Evolutionary conservation across 805 yeast species (phyloP).

Genomic region (Saturnispora zaruensis): DNA sequence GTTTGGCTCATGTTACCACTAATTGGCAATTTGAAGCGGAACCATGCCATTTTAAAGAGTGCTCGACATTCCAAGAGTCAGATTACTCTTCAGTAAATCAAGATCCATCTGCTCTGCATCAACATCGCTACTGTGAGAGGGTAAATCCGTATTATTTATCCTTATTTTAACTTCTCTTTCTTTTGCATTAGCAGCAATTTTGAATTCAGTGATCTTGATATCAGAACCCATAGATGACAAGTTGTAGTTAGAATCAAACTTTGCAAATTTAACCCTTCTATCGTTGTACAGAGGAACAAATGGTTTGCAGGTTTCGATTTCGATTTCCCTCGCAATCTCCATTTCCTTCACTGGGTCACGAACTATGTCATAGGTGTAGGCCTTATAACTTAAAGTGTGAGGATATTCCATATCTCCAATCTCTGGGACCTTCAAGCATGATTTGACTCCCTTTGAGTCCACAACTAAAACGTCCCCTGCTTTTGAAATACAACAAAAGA

Average conservation of each 20-base stretch:
- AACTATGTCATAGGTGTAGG: not conserved
- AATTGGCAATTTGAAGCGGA: not conserved
- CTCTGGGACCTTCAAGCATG: constrained; percentile 15
- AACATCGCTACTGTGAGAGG: not conserved
- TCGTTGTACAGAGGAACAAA: constrained; percentile 22
- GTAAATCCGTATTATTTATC: not conserved
- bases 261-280: constrained; percentile 20
- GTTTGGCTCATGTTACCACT: not conserved
- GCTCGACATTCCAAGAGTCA: constrained; percentile 1
- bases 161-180: not conserved
- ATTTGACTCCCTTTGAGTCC: constrained; percentile 7
- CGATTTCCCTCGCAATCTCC: constrained; percentile 26
- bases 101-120: not conserved
- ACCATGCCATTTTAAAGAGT: not conserved
- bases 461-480: constrained; percentile 19
- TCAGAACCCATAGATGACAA: not conserved
- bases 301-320: constrained; percentile 45
- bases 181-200: constrained; percentile 3
- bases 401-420: constrained; percentile 5
- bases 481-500: constrained; percentile 19
- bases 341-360: not conserved
- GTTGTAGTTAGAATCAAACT: constrained; percentile 5
- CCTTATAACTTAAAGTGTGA: not conserved
- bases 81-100: not conserved
- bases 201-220: not conserved